phyloP scores from a whole-genome alignment of 176 grass and related monocot species.

The Phoenix dactylifera region DNA sequence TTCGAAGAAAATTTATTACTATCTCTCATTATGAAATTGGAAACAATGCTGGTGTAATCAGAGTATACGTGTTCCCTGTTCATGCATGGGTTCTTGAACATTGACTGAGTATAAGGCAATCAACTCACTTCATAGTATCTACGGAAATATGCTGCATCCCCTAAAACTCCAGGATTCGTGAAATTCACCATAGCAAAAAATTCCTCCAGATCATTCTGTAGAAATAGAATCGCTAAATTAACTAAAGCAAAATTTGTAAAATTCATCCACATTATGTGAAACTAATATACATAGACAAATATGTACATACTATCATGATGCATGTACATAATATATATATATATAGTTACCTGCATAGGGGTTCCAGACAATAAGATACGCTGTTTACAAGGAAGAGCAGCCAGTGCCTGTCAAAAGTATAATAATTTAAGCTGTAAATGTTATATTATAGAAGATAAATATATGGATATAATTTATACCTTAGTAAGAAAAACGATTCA shows the following conservation, averaged over 20 bases:
- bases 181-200: conserved; percentile 99
- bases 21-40: too few relatives aligned
- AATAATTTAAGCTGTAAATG: background rate
- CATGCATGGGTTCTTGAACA: background rate
- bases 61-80: too few relatives aligned
- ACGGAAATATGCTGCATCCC: conserved; percentile 76
- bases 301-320: too few relatives aligned
- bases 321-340: conserved; percentile 4
- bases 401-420: conserved; percentile 53
- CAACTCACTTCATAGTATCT: conserved; percentile 84
- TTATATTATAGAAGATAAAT: too few relatives aligned
- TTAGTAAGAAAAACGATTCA: too few relatives aligned
- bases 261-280: background rate
- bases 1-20: too few relatives aligned
- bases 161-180: conserved; percentile 89
- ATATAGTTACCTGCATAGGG: conserved; percentile 72
- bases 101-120: background rate
- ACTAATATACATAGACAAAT: conserved; percentile 5
- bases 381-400: conserved; percentile 74
- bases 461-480: too few relatives aligned
- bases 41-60: too few relatives aligned
- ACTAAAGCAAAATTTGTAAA: background rate
- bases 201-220: conserved; percentile 96
- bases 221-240: conserved; percentile 10
- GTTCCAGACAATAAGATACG: conserved; percentile 90